Evolutionary conservation across 73 alveolate genomes (phyloP).

Genomic region (Paramecium tetraurelia): DNA sequence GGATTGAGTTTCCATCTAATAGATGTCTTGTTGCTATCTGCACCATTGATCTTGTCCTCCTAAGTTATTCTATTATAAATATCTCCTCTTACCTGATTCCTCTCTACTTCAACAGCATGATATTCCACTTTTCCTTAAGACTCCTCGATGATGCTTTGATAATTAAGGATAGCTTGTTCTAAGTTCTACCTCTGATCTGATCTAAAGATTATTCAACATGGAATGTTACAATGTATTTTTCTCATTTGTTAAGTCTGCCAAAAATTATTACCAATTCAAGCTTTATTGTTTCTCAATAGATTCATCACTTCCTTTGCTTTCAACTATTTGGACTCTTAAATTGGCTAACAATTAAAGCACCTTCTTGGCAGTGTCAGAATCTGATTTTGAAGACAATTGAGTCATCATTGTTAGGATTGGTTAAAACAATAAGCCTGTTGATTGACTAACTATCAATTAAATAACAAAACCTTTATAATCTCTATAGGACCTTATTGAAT

Average conservation of each 20-base stretch:
- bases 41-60: constrained; percentile 25
- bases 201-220: background rate
- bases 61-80: background rate
- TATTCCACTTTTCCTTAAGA: constrained; percentile 41
- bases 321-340: constrained; percentile 2
- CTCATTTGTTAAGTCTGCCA: background rate
- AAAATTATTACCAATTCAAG: background rate
- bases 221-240: background rate
- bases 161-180: background rate
- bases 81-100: background rate
- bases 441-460: background rate
- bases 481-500: background rate
- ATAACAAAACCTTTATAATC: background rate
- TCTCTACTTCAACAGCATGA: constrained; percentile 1
- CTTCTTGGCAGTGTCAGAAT: background rate
- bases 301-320: background rate
- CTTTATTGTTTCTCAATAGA: background rate
- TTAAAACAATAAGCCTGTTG: background rate
- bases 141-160: constrained; percentile 19
- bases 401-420: constrained; percentile 23
- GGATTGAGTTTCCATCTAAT: background rate
- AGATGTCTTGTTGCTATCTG: background rate
- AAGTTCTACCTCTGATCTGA: background rate
- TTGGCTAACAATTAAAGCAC: background rate
- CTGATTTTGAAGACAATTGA: background rate